Evolutionary conservation across 371 early-diverging fungal genomes (phyloP).

Genomic region (Basidiobolus meristosporus): DNA sequence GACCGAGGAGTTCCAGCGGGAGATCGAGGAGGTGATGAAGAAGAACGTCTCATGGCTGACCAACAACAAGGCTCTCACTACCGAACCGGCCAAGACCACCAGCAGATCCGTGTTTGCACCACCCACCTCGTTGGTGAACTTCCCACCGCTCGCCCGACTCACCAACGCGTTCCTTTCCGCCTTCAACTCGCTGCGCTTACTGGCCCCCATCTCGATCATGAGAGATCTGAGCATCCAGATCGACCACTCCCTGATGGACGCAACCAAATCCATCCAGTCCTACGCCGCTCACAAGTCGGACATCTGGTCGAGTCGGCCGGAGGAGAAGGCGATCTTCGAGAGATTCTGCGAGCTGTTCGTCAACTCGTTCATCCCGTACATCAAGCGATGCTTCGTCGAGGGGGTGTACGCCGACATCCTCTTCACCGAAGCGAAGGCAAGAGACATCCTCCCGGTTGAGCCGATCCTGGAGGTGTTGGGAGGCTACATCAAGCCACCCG

Average conservation of each 20-base stretch:
- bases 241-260: slow-evolving; percentile 6
- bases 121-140: slow-evolving; percentile 33
- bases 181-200: slow-evolving; percentile 41
- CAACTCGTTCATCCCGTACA: slow-evolving; percentile 19
- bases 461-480: no score
- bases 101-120: slow-evolving; percentile 14
- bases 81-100: background rate
- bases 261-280: slow-evolving; percentile 17
- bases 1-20: slow-evolving; percentile 16
- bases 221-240: slow-evolving; percentile 9
- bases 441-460: no score
- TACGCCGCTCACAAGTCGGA: slow-evolving; percentile 9
- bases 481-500: no score
- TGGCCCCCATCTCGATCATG: slow-evolving; percentile 25
- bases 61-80: slow-evolving; percentile 1
- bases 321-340: slow-evolving; percentile 3
- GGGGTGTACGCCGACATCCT: slow-evolving; percentile 14
- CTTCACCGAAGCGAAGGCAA: no score
- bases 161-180: slow-evolving; percentile 39
- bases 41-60: slow-evolving; percentile 4
- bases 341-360: slow-evolving; percentile 17
- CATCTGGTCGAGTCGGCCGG: no score
- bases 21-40: slow-evolving; percentile 11
- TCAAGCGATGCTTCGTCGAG: slow-evolving; percentile 15
- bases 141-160: slow-evolving; percentile 47